These are phyloP conservation scores for Diutina pseudorugosa DNA, from an alignment of 1,139 yeast species.

Conservation along the genomic window DNA sequence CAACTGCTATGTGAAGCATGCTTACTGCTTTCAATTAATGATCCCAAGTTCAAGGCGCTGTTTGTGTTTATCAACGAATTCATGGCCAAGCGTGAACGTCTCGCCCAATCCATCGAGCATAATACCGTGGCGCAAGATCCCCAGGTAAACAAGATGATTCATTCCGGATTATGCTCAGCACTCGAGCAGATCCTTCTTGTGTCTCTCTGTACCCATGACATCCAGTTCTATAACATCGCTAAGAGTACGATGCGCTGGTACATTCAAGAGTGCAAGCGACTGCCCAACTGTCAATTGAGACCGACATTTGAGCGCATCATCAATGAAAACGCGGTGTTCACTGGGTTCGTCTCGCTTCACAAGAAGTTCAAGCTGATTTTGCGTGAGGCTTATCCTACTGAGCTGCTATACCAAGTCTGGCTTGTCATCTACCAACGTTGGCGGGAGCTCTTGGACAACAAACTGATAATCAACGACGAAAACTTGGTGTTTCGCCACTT, in stretches of 20 bases:
- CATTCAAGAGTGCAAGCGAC: conserved; percentile 19
- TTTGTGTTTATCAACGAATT: conserved; percentile 26
- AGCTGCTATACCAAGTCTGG: conserved; percentile 53
- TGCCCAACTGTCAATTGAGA: conserved; percentile 10
- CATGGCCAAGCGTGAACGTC: conserved; percentile 14
- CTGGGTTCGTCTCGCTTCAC: conserved; percentile 70
- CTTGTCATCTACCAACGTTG: conserved; percentile 44
- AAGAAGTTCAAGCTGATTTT: conserved; percentile 49
- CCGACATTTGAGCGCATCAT: conserved; percentile 39
- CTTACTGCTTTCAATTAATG: conserved; percentile 21
- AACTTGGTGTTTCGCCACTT: conserved; percentile 41
- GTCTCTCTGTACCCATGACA: conserved; percentile 44
- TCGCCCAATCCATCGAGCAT: conserved; percentile 12
- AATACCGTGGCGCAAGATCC: conserved; percentile 16
- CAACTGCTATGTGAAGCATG: conserved; percentile 28
- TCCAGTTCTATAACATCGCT: conserved; percentile 42
- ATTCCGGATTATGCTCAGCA: conserved; percentile 15
- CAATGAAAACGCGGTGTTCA: conserved; percentile 48
- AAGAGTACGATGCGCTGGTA: conserved; percentile 36
- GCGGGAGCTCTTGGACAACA: conserved; percentile 22
- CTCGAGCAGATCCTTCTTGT: conserved; percentile 37
- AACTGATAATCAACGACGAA: conserved; percentile 17
- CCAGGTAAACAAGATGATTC: conserved; percentile 9
- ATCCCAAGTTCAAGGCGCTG: conserved; percentile 26
- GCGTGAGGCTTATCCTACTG: conserved; percentile 46